Evolutionary conservation across 1,139 yeast genomes (phyloP).

Genomic region (Scheffersomyces lignicola): DNA sequence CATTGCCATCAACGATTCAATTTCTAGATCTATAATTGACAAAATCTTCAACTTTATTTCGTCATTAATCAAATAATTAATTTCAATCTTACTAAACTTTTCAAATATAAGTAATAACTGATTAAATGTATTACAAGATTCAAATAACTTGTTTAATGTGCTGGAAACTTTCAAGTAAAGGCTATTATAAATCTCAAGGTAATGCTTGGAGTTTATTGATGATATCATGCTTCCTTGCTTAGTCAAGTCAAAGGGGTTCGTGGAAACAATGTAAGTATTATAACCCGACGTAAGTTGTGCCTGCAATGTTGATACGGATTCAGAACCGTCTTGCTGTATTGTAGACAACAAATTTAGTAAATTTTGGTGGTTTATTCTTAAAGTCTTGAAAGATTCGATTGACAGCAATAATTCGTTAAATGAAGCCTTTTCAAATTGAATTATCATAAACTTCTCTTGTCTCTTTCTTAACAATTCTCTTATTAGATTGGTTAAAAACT

Average conservation of each 20-base stretch:
- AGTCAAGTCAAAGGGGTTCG: slow-evolving; percentile 34
- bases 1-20: slow-evolving; percentile 17
- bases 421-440: slow-evolving; percentile 51
- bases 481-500: slow-evolving; percentile 47
- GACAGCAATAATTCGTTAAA: slow-evolving; percentile 49
- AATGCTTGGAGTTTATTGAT: slow-evolving; percentile 30
- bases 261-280: slow-evolving; percentile 26
- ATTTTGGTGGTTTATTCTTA: slow-evolving; percentile 58
- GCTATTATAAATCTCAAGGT: slow-evolving; percentile 20
- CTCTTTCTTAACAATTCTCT: slow-evolving; percentile 78
- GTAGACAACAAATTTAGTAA: slow-evolving; percentile 41
- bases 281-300: slow-evolving; percentile 30
- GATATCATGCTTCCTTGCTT: slow-evolving; percentile 34
- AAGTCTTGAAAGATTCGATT: slow-evolving; percentile 41
- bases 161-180: background rate
- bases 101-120: background rate
- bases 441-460: slow-evolving; percentile 68
- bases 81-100: slow-evolving; percentile 7
- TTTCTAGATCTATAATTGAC: slow-evolving; percentile 29
- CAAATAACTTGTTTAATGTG: background rate
- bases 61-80: slow-evolving; percentile 31
- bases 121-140: background rate
- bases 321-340: slow-evolving; percentile 13
- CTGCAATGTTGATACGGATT: slow-evolving; percentile 7
- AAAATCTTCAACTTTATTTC: slow-evolving; percentile 35